phyloP scores from a whole-genome alignment of 2,329 filamentous ascomycete species.

The Aspergillus ustus region DNA sequence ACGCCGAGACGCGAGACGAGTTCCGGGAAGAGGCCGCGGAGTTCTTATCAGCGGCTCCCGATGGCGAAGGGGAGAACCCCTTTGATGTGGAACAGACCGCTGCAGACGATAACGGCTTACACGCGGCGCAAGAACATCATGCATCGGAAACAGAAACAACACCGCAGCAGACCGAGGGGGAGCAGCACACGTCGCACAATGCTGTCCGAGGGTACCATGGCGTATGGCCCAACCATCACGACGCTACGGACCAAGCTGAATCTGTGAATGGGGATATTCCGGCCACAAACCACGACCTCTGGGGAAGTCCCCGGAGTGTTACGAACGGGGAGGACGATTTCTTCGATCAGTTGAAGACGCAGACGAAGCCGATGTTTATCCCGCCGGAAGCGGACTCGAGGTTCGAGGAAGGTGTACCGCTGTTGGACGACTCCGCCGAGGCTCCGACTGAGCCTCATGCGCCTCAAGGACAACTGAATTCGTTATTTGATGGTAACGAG shows the following conservation, averaged over 20 bases:
- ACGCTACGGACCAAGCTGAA: slow-evolving; percentile 6
- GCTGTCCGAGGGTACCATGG: slow-evolving; percentile 2
- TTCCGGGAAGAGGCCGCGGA: slow-evolving; percentile 11
- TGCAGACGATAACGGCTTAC: background rate
- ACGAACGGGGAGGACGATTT: slow-evolving; percentile 59
- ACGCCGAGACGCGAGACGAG: slow-evolving; percentile 8
- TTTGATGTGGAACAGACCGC: background rate
- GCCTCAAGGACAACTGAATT: slow-evolving; percentile 31
- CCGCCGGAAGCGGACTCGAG: slow-evolving; percentile 58
- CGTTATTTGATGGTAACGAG: slow-evolving; percentile 45
- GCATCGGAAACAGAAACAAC: slow-evolving; percentile 2
- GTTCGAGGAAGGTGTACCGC: slow-evolving; percentile 71
- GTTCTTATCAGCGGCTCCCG: background rate
- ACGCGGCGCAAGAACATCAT: background rate
- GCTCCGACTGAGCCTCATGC: slow-evolving; percentile 30
- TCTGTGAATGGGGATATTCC: slow-evolving; percentile 20
- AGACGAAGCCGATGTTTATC: slow-evolving; percentile 44
- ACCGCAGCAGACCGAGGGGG: background rate
- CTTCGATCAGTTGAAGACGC: slow-evolving; percentile 58
- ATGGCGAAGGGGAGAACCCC: background rate
- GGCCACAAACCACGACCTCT: slow-evolving; percentile 31
- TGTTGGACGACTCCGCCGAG: slow-evolving; percentile 53
- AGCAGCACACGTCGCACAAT: background rate
- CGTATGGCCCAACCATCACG: slow-evolving; percentile 12
- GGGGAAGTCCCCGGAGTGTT: slow-evolving; percentile 54